These are phyloP conservation scores for Candida maesae DNA, from an alignment of 805 yeast genomes.

Conservation along the genomic window DNA sequence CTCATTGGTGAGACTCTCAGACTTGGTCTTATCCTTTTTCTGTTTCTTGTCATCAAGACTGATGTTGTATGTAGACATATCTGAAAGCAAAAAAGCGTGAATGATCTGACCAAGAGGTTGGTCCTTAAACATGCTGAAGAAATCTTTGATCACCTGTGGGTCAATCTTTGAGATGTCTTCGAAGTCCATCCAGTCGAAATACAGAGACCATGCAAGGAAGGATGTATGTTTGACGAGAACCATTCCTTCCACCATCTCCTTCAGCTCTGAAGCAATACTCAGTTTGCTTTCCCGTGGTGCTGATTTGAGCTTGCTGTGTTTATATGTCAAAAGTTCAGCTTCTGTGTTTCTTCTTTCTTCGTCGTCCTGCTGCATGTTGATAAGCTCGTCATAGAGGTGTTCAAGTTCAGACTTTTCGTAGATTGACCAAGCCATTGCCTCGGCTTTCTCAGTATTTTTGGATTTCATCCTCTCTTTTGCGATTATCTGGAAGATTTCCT, in stretches of 20 bases:
- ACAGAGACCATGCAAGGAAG: slow-evolving; percentile 65
- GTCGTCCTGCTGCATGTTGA: slow-evolving; percentile 63
- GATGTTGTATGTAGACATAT: slow-evolving; percentile 52
- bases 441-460: slow-evolving; percentile 13
- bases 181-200: slow-evolving; percentile 72
- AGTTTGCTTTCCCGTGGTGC: slow-evolving; percentile 45
- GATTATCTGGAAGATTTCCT: slow-evolving; percentile 35
- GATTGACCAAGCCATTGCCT: slow-evolving; percentile 43
- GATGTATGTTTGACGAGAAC: slow-evolving; percentile 61
- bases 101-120: slow-evolving; percentile 62
- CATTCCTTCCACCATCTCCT: slow-evolving; percentile 65
- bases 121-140: slow-evolving; percentile 50
- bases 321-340: slow-evolving; percentile 53
- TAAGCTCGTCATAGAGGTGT: slow-evolving; percentile 47
- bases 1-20: slow-evolving; percentile 21
- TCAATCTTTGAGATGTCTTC: slow-evolving; percentile 47
- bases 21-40: slow-evolving; percentile 15
- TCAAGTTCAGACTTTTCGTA: slow-evolving; percentile 51
- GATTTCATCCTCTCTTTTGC: slow-evolving; percentile 46
- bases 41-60: slow-evolving; percentile 17
- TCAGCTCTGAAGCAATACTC: slow-evolving; percentile 38
- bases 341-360: slow-evolving; percentile 54
- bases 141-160: slow-evolving; percentile 42
- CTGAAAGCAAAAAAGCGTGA: slow-evolving; percentile 63
- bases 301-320: slow-evolving; percentile 48